Percentiles rank a stretch among this genome's conserved stretches.
These are phyloP conservation scores for Didymella pinodella DNA, from an alignment of 2,329 filamentous ascomycete species.

Conservation along the genomic window DNA sequence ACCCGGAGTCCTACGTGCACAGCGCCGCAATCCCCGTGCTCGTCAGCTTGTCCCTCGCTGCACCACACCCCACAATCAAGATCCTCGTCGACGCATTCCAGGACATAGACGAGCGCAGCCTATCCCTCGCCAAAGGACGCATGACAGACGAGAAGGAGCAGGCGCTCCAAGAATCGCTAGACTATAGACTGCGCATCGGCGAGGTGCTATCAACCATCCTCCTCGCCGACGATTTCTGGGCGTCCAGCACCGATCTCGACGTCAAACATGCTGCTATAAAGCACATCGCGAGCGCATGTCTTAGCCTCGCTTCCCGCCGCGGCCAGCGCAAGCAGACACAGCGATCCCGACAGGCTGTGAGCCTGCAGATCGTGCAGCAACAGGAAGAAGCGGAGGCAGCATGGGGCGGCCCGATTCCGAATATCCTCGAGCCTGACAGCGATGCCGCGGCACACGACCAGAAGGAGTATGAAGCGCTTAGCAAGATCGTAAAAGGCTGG, in stretches of 20 bases:
- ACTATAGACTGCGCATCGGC: slow-evolving; percentile 72
- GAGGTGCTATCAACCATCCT: slow-evolving; percentile 56
- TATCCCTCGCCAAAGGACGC: slow-evolving; percentile 27
- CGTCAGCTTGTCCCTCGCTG: slow-evolving; percentile 66
- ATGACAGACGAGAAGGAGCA: slow-evolving; percentile 34
- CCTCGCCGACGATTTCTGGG: slow-evolving; percentile 33
- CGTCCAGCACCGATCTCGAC: not conserved
- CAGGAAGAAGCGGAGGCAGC: slow-evolving; percentile 60
- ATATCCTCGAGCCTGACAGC: slow-evolving; percentile 42
- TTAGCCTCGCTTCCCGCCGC: slow-evolving; percentile 70
- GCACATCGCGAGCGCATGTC: slow-evolving; percentile 63
- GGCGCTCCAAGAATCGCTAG: slow-evolving; percentile 56
- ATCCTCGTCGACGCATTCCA: slow-evolving; percentile 74
- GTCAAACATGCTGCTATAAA: slow-evolving; percentile 20
- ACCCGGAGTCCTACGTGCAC: slow-evolving; percentile 76
- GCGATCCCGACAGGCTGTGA: slow-evolving; percentile 63
- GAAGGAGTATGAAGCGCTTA: slow-evolving; percentile 58
- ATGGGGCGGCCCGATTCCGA: slow-evolving; percentile 62
- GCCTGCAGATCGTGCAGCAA: slow-evolving; percentile 58
- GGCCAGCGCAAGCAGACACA: slow-evolving; percentile 68
- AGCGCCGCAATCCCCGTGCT: slow-evolving; percentile 72
- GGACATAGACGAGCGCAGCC: slow-evolving; percentile 62
- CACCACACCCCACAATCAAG: slow-evolving; percentile 67
- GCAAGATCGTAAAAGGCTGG: slow-evolving; percentile 72
- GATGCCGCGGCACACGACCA: slow-evolving; percentile 30